Base-by-base conservation (phyloP, 2,329 filamentous ascomycete species). In the Diaporthe ilicicola region DNA sequence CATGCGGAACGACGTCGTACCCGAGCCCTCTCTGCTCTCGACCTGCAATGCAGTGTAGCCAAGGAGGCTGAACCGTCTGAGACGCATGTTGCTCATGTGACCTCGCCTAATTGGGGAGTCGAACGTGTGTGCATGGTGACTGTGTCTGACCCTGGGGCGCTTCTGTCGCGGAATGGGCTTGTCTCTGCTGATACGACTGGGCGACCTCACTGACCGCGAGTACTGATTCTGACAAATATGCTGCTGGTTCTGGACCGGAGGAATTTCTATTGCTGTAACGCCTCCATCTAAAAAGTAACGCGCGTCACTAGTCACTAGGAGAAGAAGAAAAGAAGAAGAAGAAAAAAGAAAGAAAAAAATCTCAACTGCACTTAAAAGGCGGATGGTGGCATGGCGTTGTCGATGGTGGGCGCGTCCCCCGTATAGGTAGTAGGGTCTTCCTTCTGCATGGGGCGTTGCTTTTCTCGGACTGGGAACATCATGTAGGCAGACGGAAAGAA, bases 11-110 rank as follows among this genome's bases (percentile, higher is more conserved):
- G 34, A 71, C 64, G 51, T 71, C 51, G 55, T 67, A 70, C 48
- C 62, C 37, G 53, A 32, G 44, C 42, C 51, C 39, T 53, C 65
- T 65, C 53, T 10, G 32, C 42, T 27, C 50, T 59, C 62, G 61
- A 39, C 42, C 19, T 34, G 55, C 42, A 65, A 65, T 70, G 69
- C 55, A 32, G 71, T 73, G 69, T 69, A 69, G 42, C 71, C 69
- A 48, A 65, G 48, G 71, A 71, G 69, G 64, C 71, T 72, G 68
- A 69, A 70, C 32, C 34, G 24, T 10, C 32, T 37, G 27, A 64
- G 55, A 51, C 24, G 50, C 37, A 24, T 54, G 22, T 13, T 37
- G 22, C 62, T 65, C 50, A 44, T 64, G 64, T 59, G 55, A 56
- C 50, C 61, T 68, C 24, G 64, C 64, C 50, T 68, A 44, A 68